Evolutionary conservation across 176 grass and related monocot species (phyloP), one percentile per base, ranked within the genome.

Genomic region (Lolium rigidum): DNA sequence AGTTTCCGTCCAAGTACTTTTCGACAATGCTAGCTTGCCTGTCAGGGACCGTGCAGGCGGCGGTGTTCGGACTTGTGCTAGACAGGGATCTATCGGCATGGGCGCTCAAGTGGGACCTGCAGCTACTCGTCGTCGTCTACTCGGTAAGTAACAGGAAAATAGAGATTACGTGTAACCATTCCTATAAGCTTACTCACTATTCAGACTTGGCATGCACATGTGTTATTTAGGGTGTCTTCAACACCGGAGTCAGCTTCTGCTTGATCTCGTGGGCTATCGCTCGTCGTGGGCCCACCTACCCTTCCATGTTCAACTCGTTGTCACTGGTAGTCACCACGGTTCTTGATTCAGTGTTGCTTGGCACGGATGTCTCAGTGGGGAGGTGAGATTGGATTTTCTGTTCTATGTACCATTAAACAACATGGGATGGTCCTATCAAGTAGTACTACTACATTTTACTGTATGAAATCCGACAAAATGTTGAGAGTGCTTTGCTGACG

Each of bases 241-340:
- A 85, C 54, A 93, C 88, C 20, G 85, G 64, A 10, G 26, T 72
- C 55, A 75, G 28, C 35, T 90, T 93, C 77, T 88, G 85, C 79
- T 8, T 93, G 74, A 70, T 87, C 65, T 68, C 79, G 0, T 93
- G 88, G 91, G 88, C 85, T 0, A 41, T 89, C 5, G 0, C 82
- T 0, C 26, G 67, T 0, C 72, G 88, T 0, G 88, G 91, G 11
- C 91, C 91, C 2, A 88, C 70, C 12, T 93, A 93, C 31, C 91
- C 91, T 3, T 73, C 88, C 16, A 86, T 88, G 65, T 93, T 93
- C 82, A 90, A 90, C 68, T 90, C 91, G 0, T 21, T 93, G 16
- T 50, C 88, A 1, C 69, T 93, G 9, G 44, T 93, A 6, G 25
- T 82, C 52, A 90, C 85, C 16, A 65, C 16, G 2, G 61, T 79